These are phyloP conservation scores for Blastomyces percursus DNA, from an alignment of 2,329 filamentous ascomycete genomes.

Conservation along the genomic window DNA sequence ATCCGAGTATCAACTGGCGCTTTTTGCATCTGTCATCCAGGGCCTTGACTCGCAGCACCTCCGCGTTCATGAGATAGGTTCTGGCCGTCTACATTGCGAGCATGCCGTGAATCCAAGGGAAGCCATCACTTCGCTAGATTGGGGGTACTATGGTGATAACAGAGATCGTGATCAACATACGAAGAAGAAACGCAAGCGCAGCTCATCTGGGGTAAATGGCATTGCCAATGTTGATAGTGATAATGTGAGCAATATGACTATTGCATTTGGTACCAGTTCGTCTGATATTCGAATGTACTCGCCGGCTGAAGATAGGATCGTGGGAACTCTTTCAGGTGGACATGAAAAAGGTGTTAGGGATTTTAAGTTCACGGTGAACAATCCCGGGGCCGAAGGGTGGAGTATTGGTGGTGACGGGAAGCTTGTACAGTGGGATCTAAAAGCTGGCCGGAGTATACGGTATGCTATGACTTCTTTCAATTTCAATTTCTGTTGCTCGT, in stretches of 20 bases:
- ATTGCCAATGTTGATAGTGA: conserved; percentile 15
- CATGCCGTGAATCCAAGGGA: conserved; percentile 38
- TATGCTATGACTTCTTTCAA: conserved; percentile 19
- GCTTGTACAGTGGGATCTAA: conserved; percentile 43
- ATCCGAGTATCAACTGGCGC: conserved; percentile 40
- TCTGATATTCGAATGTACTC: conserved; percentile 43
- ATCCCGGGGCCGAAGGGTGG: conserved; percentile 37
- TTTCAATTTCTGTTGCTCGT: neutral
- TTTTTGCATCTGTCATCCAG: conserved; percentile 45
- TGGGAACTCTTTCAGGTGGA: conserved; percentile 34
- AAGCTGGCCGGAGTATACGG: conserved; percentile 34
- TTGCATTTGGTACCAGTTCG: conserved; percentile 40
- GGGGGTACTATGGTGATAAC: conserved; percentile 37
- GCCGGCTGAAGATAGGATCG: conserved; percentile 37
- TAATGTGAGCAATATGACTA: conserved; percentile 29
- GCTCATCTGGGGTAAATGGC: conserved; percentile 31
- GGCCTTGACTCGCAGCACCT: conserved; percentile 43
- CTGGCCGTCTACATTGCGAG: conserved; percentile 41
- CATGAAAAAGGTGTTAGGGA: conserved; percentile 41
- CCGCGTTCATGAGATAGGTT: conserved; percentile 42
- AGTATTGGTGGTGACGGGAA: conserved; percentile 44
- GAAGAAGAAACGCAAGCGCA: conserved; percentile 44
- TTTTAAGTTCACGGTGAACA: conserved; percentile 40
- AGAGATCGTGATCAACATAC: conserved; percentile 24
- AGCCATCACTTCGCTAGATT: conserved; percentile 40